A percentile compares a stretch with the other conserved stretches of the same genome.
These are phyloP conservation scores for Solanum clarkiae DNA, from an alignment of 257 asterid species.

Conservation along the genomic window DNA sequence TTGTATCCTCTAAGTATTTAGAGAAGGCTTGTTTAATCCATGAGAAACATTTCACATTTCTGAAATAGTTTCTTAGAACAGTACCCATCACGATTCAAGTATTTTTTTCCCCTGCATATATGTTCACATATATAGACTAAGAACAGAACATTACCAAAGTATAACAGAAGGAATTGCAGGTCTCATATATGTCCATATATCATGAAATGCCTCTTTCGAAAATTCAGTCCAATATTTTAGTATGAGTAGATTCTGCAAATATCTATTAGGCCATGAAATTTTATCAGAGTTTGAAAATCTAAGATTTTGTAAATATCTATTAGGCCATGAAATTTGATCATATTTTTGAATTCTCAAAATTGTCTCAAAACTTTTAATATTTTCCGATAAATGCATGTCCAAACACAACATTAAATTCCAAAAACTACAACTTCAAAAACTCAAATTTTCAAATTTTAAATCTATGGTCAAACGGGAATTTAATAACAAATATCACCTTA, in stretches of 20 bases:
- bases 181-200: constrained; percentile 35
- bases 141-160: constrained; percentile 27
- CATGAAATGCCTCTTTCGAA: constrained; percentile 35
- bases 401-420: neutral
- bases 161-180: constrained; percentile 54
- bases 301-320: neutral
- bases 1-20: too few relatives aligned
- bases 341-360: too few relatives aligned
- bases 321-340: neutral
- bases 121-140: neutral
- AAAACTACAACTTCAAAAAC: neutral
- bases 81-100: too few relatives aligned
- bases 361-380: neutral
- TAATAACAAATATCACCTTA: neutral
- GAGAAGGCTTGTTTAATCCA: too few relatives aligned
- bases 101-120: neutral
- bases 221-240: constrained; percentile 33
- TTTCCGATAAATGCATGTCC: neutral
- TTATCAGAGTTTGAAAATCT: neutral
- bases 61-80: too few relatives aligned
- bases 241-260: too few relatives aligned
- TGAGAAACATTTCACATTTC: too few relatives aligned
- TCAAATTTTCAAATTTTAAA: neutral
- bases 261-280: too few relatives aligned
- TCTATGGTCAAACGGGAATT: neutral